phyloP scores from a whole-genome alignment of 768 basidiomycete species.

The Termitomyces sp. region DNA sequence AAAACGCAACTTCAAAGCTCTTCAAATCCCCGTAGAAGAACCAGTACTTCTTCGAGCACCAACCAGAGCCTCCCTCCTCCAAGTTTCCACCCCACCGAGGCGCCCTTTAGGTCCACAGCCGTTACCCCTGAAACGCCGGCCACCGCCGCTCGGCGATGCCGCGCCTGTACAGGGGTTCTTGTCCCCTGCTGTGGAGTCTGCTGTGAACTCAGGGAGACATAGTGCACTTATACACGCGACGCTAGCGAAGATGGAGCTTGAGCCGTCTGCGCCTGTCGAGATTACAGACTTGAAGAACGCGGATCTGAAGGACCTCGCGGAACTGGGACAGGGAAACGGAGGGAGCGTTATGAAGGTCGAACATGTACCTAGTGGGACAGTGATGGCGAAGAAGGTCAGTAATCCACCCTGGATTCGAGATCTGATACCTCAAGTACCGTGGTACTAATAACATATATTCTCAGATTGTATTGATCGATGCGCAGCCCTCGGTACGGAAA shows the following conservation, averaged over 20 bases:
- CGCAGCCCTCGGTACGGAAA: constrained; percentile 91
- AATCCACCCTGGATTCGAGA: too few relatives aligned
- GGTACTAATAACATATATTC: not conserved
- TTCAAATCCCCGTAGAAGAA: constrained; percentile 62
- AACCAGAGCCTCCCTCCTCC: constrained; percentile 18
- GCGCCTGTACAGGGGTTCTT: constrained; percentile 26
- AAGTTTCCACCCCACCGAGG: constrained; percentile 34
- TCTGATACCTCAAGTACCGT: not conserved
- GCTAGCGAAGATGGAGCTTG: constrained; percentile 81
- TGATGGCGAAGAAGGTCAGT: constrained; percentile 98
- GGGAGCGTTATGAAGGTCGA: constrained; percentile 96
- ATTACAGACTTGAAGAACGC: constrained; percentile 73
- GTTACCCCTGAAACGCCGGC: constrained; percentile 41
- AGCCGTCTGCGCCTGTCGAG: constrained; percentile 76
- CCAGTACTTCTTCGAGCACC: constrained; percentile 17
- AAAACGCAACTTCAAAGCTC: constrained; percentile 88
- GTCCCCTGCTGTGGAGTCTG: constrained; percentile 11
- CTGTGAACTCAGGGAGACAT: constrained; percentile 39
- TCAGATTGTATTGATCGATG: constrained; percentile 95
- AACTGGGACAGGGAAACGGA: constrained; percentile 94
- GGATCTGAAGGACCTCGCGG: constrained; percentile 83
- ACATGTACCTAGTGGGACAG: constrained; percentile 82
- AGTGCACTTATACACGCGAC: constrained; percentile 70
- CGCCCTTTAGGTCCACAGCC: constrained; percentile 11
- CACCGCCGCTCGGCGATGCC: constrained; percentile 61